Evolutionary conservation across 495 filamentous ascomycete genomes (phyloP), one percentile per base, ranked within the genome.

Genomic region (Physcia stellaris): DNA sequence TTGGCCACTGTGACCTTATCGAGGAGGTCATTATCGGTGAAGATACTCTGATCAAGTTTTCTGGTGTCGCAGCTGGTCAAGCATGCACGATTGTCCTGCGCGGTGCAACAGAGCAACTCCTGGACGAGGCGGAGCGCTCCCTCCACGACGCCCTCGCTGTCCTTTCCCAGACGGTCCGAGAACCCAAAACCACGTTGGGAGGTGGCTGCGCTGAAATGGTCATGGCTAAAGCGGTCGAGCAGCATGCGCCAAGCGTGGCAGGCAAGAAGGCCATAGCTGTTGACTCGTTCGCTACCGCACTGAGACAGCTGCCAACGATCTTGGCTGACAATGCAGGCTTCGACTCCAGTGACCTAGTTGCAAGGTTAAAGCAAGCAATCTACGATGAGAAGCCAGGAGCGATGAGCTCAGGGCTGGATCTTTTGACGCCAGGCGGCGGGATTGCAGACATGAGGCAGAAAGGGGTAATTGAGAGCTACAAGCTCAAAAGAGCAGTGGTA

Each of bases 1-100:
- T 98, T 21, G 90, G 90, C 11, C 79, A 83, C 36, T 95, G 88
- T 60, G 92, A 96, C 55, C 49, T 94, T 24, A 95, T 98, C 41
- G 92, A 98, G 61, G 90, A 98, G 61, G 77, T 98, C 15, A 88
- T 98, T 48, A 94, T 98, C 46, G 90, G 90, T 35, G 90, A 98
- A 61, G 90, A 98, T 49, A 93, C 84, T 2, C 60, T 98, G 30
- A 94, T 96, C 68, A 87, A 81, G 56, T 98, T 98, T 63, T 95
- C 90, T 4, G 90, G 90, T 16, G 87, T 94, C 20, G 85, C 86
- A 34, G 86, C 88, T 32, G 90, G 90, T 32, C 70, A 88, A 58
- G 90, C 90, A 26, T 98, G 90, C 65, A 98, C 90, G 9, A 87
- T 98, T 47, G 90, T 98, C 31, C 75, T 98, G 31, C 84, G 90